Evolutionary conservation across 1,284 basidiomycete genomes (phyloP).

Genomic region (Ustilago loliicola): DNA sequence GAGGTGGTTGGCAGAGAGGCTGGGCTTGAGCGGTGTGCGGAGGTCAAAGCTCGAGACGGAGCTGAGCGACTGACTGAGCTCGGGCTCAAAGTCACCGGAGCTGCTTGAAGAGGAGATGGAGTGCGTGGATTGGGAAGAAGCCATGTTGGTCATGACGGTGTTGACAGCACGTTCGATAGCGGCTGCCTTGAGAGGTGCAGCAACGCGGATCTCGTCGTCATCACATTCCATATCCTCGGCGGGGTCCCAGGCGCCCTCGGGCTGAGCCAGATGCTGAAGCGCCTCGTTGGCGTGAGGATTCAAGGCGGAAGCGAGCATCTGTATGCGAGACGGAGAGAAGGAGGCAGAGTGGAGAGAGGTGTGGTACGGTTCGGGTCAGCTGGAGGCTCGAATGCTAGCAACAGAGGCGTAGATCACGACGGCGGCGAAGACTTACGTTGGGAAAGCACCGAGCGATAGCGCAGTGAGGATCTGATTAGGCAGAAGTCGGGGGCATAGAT

Average conservation of each 20-base stretch:
- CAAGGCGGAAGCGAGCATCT: constrained; percentile 41
- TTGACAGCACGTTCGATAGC: constrained; percentile 6
- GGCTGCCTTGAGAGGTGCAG: constrained; percentile 15
- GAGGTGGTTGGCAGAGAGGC: constrained; percentile 38
- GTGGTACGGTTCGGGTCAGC: constrained; percentile 10
- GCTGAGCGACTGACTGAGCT: constrained; percentile 57
- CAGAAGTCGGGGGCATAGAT: constrained; percentile 23
- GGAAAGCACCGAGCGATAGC: constrained; percentile 13
- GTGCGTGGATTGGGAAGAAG: constrained; percentile 42
- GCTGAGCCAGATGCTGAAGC: constrained; percentile 26
- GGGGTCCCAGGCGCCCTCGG: constrained; percentile 33
- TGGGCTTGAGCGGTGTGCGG: constrained; percentile 55
- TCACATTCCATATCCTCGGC: constrained; percentile 56
- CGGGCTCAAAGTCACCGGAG: constrained; percentile 46
- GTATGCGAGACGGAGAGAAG: neutral
- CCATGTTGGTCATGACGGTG: constrained; percentile 41
- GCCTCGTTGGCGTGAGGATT: constrained; percentile 15
- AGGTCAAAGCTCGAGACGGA: constrained; percentile 59
- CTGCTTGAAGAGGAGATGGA: constrained; percentile 53
- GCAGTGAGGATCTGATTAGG: constrained; percentile 3
- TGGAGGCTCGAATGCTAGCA: neutral
- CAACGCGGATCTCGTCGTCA: constrained; percentile 26
- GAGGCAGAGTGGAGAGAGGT: neutral
- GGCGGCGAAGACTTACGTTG: constrained; percentile 16
- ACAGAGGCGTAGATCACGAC: neutral